phyloP scores from a whole-genome alignment of 164 flowering plant genomes.

The Umbellularia californica region DNA sequence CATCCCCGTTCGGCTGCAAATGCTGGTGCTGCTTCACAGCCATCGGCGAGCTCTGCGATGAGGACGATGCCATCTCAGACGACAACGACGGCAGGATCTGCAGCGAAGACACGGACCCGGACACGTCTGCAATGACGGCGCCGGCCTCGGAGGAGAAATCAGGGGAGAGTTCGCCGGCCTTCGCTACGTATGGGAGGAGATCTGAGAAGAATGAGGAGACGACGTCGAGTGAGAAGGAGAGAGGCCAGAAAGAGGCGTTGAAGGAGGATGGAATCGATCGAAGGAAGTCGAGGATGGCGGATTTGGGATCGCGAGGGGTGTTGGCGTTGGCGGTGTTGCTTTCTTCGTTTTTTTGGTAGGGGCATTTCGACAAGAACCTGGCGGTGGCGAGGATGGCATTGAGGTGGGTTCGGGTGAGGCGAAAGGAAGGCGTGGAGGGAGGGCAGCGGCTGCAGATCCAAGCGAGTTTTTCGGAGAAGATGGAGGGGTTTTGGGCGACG shows the following conservation, averaged over 20 bases:
- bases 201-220: slow-evolving; percentile 55
- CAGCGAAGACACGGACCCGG: slow-evolving; percentile 34
- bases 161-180: slow-evolving; percentile 43
- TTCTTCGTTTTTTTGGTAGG: slow-evolving; percentile 4
- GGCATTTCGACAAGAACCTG: slow-evolving; percentile 63
- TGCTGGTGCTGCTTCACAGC: not conserved
- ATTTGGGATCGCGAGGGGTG: slow-evolving; percentile 25
- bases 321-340: not conserved
- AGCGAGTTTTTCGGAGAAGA: slow-evolving; percentile 60
- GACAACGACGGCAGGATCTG: slow-evolving; percentile 3
- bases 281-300: slow-evolving; percentile 54
- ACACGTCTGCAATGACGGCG: slow-evolving; percentile 36
- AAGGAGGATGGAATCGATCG: slow-evolving; percentile 63
- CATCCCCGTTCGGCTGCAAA: slow-evolving; percentile 21
- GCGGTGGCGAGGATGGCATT: slow-evolving; percentile 79
- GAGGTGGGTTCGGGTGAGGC: slow-evolving; percentile 77
- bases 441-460: slow-evolving; percentile 90
- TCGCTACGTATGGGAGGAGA: slow-evolving; percentile 48
- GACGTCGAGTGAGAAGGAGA: slow-evolving; percentile 39
- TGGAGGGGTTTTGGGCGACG: slow-evolving; percentile 54
- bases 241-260: slow-evolving; percentile 68
- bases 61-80: slow-evolving; percentile 27
- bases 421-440: slow-evolving; percentile 31
- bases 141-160: slow-evolving; percentile 56
- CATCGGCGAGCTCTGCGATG: slow-evolving; percentile 31